These are phyloP conservation scores for Saccharomycopsis fodiens DNA, from an alignment of 805 yeast genomes.

Conservation along the genomic window DNA sequence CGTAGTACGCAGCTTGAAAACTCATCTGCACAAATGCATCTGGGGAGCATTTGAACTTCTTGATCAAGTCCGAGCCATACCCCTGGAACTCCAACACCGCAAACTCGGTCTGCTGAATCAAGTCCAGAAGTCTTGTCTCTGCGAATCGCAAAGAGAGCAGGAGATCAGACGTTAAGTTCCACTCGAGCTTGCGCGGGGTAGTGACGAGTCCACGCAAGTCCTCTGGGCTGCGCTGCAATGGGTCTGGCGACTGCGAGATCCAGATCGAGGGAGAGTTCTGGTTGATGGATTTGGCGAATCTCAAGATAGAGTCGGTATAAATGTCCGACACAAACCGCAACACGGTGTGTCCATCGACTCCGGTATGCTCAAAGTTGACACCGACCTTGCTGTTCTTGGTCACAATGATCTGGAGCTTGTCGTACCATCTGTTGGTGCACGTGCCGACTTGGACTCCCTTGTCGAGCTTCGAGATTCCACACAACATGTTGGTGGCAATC, in stretches of 20 bases:
- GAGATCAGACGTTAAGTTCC: constrained; percentile 75
- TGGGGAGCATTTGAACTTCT: constrained; percentile 81
- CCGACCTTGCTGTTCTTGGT: constrained; percentile 91
- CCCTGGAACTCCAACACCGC: constrained; percentile 62
- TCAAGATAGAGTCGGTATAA: constrained; percentile 81
- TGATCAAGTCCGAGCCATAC: constrained; percentile 72
- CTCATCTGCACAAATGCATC: constrained; percentile 94
- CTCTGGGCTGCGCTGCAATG: constrained; percentile 34
- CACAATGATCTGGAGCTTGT: constrained; percentile 79
- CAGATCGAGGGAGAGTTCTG: constrained; percentile 37
- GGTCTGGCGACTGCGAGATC: constrained; percentile 39
- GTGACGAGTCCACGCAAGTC: constrained; percentile 45
- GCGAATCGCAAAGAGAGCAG: constrained; percentile 80
- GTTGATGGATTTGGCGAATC: constrained; percentile 80
- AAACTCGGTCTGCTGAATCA: constrained; percentile 85
- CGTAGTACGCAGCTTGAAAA: constrained; percentile 87
- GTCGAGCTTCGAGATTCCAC: constrained; percentile 74
- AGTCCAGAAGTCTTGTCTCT: constrained; percentile 80
- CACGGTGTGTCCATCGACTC: constrained; percentile 94
- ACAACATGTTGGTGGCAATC: constrained; percentile 75
- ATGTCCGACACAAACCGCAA: constrained; percentile 81
- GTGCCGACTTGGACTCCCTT: constrained; percentile 90
- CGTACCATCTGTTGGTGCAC: constrained; percentile 93
- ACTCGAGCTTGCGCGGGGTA: constrained; percentile 80
- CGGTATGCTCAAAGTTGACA: constrained; percentile 88